phyloP scores from a whole-genome alignment of 148 eudicot genomes.

The Arbutus unedo region DNA sequence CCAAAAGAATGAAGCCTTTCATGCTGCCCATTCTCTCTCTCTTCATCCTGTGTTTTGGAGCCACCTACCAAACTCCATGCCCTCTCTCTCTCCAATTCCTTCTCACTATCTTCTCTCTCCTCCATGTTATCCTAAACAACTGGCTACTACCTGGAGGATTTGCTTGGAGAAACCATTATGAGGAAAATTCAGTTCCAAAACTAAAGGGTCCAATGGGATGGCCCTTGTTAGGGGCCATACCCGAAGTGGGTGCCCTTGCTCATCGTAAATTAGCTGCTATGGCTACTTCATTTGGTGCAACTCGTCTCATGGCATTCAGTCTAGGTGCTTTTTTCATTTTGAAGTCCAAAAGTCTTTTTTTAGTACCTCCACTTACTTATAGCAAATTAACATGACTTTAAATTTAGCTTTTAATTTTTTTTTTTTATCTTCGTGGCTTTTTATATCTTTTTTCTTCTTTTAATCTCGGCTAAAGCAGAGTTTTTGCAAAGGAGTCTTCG shows the following conservation, averaged over 20 bases:
- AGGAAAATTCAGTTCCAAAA: conserved; percentile 14
- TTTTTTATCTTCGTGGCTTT: no score
- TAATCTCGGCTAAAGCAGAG: no score
- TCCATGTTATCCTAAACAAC: conserved; percentile 37
- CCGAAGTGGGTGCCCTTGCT: conserved; percentile 53
- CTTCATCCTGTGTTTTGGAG: conserved; percentile 25
- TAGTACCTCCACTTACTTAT: no score
- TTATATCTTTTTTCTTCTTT: no score
- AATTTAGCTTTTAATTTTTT: no score
- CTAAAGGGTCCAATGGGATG: conserved; percentile 61
- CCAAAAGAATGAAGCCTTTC: conserved; percentile 26
- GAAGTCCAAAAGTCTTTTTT: no score
- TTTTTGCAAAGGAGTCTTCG: no score
- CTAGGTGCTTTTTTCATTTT: conserved; percentile 32
- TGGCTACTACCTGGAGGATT: conserved; percentile 71
- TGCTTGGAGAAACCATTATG: conserved; percentile 56
- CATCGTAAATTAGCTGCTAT: conserved; percentile 59
- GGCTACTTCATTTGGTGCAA: conserved; percentile 42
- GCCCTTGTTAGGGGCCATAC: conserved; percentile 64
- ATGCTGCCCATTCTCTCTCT: conserved; percentile 27
- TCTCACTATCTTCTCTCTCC: conserved; percentile 29
- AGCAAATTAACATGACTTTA: no score
- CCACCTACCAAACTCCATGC: conserved; percentile 31
- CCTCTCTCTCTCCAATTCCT: conserved; percentile 24
- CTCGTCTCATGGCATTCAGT: conserved; percentile 68